Conservation (phyloP, 2,329 filamentous ascomycete genomes). For the Lecanicillium sp. region DNA sequence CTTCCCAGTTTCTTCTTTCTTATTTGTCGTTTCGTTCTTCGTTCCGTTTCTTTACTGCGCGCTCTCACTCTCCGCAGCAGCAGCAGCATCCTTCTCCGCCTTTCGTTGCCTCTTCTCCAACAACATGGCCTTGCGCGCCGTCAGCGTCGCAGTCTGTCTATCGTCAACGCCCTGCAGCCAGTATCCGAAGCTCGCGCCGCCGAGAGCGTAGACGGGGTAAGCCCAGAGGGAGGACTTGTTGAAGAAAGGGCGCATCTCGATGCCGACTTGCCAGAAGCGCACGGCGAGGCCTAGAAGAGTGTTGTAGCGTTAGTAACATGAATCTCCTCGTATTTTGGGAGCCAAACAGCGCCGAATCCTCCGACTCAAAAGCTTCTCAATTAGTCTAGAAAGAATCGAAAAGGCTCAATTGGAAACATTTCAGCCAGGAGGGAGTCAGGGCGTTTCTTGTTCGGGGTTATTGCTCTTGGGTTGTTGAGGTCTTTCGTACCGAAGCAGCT, state of each 20-base stretch:
- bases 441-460: no score
- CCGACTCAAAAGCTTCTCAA: neutral
- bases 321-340: neutral
- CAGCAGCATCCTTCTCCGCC: slow-evolving; percentile 28
- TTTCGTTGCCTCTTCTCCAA: slow-evolving; percentile 82
- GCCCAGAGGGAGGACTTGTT: slow-evolving; percentile 76
- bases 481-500: slow-evolving; percentile 87
- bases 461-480: no score
- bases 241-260: slow-evolving; percentile 96
- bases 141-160: slow-evolving; percentile 67
- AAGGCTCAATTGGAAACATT: neutral
- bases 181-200: slow-evolving; percentile 90
- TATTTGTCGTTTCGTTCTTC: slow-evolving; percentile 6
- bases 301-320: neutral
- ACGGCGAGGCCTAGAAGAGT: slow-evolving; percentile 68
- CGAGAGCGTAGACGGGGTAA: slow-evolving; percentile 80
- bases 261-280: slow-evolving; percentile 92
- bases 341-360: neutral
- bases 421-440: neutral
- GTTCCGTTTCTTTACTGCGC: slow-evolving; percentile 7
- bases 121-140: slow-evolving; percentile 69
- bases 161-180: slow-evolving; percentile 90
- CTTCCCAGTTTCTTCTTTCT: slow-evolving; percentile 2
- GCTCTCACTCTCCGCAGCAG: slow-evolving; percentile 12
- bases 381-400: neutral